These are phyloP conservation scores for Pythium folliculosum DNA, from an alignment of 352 stramenopile genomes.

Conservation along the genomic window DNA sequence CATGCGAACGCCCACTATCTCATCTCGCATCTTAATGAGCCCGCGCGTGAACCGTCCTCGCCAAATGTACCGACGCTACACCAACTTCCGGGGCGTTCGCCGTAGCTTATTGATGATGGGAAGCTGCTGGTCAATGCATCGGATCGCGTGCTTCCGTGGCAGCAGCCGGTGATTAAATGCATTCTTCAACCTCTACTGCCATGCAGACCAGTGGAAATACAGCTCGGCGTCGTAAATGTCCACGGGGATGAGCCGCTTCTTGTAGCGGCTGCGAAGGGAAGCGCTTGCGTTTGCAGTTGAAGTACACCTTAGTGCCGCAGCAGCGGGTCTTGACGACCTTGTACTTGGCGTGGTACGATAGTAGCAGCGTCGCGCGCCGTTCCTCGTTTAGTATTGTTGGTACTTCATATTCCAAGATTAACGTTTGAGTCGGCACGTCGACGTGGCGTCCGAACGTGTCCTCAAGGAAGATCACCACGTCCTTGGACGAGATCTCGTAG, in stretches of 20 bases:
- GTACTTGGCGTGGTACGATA: conserved; percentile 30
- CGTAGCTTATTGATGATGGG: neutral
- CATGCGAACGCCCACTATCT: neutral
- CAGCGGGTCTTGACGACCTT: conserved; percentile 26
- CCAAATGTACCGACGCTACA: conserved; percentile 18
- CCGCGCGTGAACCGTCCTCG: conserved; percentile 1
- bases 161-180: conserved; percentile 2
- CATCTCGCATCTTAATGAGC: neutral
- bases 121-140: conserved; percentile 20
- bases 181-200: conserved; percentile 7
- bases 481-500: conserved; percentile 16
- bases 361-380: conserved; percentile 26
- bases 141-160: conserved; percentile 1
- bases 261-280: conserved; percentile 20
- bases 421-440: conserved; percentile 2
- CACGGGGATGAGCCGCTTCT: conserved; percentile 33
- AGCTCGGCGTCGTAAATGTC: conserved; percentile 36
- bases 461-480: conserved; percentile 18
- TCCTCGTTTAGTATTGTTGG: conserved; percentile 21
- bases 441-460: conserved; percentile 23
- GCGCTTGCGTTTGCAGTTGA: conserved; percentile 34
- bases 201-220: conserved; percentile 25
- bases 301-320: conserved; percentile 18
- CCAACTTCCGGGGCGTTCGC: neutral
- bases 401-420: conserved; percentile 25